Evolutionary conservation across 768 basidiomycete species (phyloP).

Genomic region (Kwoniella shandongensis): DNA sequence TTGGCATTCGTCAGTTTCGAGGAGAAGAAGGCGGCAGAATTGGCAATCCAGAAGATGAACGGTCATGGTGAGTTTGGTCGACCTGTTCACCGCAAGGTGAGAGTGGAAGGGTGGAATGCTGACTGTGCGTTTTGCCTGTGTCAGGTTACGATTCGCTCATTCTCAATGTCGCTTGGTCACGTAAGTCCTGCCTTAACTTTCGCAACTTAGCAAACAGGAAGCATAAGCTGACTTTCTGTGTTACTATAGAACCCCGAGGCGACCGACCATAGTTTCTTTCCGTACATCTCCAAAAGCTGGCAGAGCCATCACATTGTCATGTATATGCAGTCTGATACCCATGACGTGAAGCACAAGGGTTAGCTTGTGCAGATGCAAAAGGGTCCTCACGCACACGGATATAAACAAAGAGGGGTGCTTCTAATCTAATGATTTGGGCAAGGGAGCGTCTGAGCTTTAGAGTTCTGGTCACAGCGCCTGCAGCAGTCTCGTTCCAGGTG

Average conservation of each 20-base stretch:
- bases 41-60: constrained; percentile 86
- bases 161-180: constrained; percentile 66
- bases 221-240: not conserved
- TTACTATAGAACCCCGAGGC: constrained; percentile 18
- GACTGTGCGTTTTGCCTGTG: too few relatives aligned
- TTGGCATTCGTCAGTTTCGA: constrained; percentile 98
- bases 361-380: too few relatives aligned
- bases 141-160: constrained; percentile 81
- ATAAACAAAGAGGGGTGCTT: too few relatives aligned
- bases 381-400: too few relatives aligned
- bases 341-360: too few relatives aligned
- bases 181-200: constrained; percentile 29
- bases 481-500: too few relatives aligned
- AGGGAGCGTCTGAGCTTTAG: too few relatives aligned
- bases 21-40: constrained; percentile 71
- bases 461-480: too few relatives aligned
- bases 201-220: not conserved
- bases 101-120: not conserved
- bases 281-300: not conserved
- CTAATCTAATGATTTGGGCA: too few relatives aligned
- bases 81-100: too few relatives aligned
- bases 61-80: constrained; percentile 62
- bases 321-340: constrained; percentile 17
- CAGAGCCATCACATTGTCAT: not conserved
- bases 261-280: constrained; percentile 11